These are phyloP conservation scores for Oemleria cerasiformis DNA, from an alignment of 306 rosid species.

Conservation along the genomic window DNA sequence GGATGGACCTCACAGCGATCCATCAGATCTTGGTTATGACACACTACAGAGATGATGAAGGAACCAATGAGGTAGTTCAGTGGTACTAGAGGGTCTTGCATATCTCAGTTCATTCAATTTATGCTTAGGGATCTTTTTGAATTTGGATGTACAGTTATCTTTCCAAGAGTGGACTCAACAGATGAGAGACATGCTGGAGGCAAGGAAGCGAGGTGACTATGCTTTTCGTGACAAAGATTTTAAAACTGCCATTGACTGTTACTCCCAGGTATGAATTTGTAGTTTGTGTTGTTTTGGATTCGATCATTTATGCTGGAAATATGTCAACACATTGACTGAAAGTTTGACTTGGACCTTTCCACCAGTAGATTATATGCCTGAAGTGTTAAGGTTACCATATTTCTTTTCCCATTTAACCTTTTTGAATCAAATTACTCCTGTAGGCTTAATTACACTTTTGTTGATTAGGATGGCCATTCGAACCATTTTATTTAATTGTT, in stretches of 20 bases:
- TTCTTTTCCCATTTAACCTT: neutral
- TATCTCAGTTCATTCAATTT: conserved; percentile 17
- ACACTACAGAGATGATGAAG: conserved; percentile 91
- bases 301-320: neutral
- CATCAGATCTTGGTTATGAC: conserved; percentile 85
- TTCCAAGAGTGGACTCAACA: conserved; percentile 99
- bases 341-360: neutral
- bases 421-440: neutral
- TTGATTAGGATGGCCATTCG: neutral
- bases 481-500: neutral
- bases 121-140: conserved; percentile 27
- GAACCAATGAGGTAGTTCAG: conserved; percentile 80
- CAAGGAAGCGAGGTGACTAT: conserved; percentile 89
- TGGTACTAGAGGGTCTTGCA: conserved; percentile 15
- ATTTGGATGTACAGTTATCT: conserved; percentile 65
- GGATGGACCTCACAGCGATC: conserved; percentile 99
- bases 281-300: neutral
- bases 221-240: conserved; percentile 94
- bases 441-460: neutral
- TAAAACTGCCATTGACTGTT: conserved; percentile 81
- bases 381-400: neutral
- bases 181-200: conserved; percentile 94
- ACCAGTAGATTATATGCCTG: neutral
- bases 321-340: neutral
- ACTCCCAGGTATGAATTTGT: conserved; percentile 71